Evolutionary conservation across 352 stramenopile species (phyloP).

Genomic region (Phytophthora podocarpi): DNA sequence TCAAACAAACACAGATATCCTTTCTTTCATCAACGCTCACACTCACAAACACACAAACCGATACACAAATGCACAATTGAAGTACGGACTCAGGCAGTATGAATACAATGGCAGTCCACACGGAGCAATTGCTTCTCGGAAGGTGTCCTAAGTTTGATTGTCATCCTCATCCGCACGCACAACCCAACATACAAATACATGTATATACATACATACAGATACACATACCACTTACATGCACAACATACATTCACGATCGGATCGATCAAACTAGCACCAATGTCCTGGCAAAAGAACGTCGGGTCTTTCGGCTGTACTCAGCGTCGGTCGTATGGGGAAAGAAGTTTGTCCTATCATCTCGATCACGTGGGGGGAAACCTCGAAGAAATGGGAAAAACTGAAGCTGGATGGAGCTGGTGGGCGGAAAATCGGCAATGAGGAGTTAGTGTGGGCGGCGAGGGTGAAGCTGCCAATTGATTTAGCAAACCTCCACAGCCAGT

Average conservation of each 20-base stretch:
- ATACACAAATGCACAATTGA: conserved; percentile 8
- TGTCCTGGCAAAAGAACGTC: conserved; percentile 65
- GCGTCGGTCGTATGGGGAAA: conserved; percentile 83
- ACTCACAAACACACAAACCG: neutral
- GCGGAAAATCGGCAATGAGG: conserved; percentile 24
- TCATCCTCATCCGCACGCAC: conserved; percentile 58
- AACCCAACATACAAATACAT: conserved; percentile 20
- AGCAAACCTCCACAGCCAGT: conserved; percentile 18
- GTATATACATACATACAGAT: conserved; percentile 24
- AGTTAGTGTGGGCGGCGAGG: neutral
- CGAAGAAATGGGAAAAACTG: neutral
- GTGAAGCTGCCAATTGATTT: neutral
- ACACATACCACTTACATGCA: neutral
- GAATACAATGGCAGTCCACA: conserved; percentile 85
- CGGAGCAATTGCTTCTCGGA: conserved; percentile 74
- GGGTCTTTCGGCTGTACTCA: conserved; percentile 77
- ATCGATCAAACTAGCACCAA: conserved; percentile 78
- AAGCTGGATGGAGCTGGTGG: conserved; percentile 1
- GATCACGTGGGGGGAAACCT: too few relatives aligned
- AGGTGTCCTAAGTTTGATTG: conserved; percentile 84
- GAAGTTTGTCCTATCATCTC: conserved; percentile 86
- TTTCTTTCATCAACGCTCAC: conserved; percentile 82
- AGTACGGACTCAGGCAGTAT: conserved; percentile 77
- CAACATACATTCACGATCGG: neutral
- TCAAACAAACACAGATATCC: conserved; percentile 79